These are phyloP conservation scores for Dothistroma pini DNA, from an alignment of 2,329 filamentous ascomycete genomes.

Conservation along the genomic window DNA sequence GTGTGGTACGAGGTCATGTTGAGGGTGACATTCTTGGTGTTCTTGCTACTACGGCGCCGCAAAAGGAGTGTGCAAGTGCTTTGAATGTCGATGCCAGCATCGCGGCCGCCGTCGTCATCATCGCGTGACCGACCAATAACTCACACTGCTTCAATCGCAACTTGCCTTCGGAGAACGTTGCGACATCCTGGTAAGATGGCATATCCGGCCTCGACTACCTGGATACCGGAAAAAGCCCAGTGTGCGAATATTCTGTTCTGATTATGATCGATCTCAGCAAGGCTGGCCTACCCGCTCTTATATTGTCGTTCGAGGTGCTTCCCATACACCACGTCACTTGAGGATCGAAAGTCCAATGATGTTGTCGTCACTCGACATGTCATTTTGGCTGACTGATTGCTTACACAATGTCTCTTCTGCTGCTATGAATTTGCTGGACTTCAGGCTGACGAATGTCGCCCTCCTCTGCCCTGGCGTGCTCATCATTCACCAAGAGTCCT, in stretches of 20 bases:
- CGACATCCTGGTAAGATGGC: too few species aligned
- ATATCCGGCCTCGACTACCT: too few species aligned
- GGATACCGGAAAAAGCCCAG: background rate
- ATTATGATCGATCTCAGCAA: background rate
- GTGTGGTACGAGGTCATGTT: too few species aligned
- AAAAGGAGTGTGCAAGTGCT: too few species aligned
- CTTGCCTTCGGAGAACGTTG: too few species aligned
- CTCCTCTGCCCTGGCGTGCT: background rate
- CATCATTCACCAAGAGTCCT: conserved; percentile 4
- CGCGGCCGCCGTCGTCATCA: too few species aligned
- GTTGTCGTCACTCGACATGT: background rate
- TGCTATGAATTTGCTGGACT: background rate
- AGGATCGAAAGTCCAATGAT: background rate
- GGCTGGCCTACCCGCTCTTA: background rate
- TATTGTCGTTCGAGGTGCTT: background rate
- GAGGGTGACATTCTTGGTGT: too few species aligned
- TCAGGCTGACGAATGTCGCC: background rate
- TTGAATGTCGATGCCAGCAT: too few species aligned
- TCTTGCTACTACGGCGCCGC: too few species aligned
- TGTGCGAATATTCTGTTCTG: background rate
- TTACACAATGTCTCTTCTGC: background rate
- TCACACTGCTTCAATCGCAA: too few species aligned
- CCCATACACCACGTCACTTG: too few species aligned
- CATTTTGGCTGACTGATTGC: background rate
- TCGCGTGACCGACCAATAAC: too few species aligned